Conservation (phyloP, 1,284 basidiomycete species). For the Fomitopsis pinicola region DNA sequence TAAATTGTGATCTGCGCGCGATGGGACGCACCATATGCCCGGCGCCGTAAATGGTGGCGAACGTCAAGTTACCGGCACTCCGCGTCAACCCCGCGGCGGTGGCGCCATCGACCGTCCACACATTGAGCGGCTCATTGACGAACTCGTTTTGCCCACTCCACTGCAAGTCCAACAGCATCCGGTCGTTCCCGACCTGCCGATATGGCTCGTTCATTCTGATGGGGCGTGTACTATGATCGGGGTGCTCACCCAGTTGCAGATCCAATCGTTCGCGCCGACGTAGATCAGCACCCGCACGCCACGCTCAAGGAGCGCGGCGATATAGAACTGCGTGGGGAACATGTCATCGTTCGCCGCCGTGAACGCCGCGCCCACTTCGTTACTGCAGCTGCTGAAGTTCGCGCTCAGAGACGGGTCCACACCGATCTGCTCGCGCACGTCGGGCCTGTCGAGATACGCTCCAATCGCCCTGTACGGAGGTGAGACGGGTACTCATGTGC, state of each 20-base stretch:
- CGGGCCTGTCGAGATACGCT: slow-evolving; percentile 51
- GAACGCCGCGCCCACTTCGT: slow-evolving; percentile 40
- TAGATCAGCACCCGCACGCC: slow-evolving; percentile 73
- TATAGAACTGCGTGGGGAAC: slow-evolving; percentile 48
- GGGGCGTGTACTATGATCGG: neutral
- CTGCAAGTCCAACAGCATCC: slow-evolving; percentile 54
- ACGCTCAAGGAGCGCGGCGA: slow-evolving; percentile 71
- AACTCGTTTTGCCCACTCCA: slow-evolving; percentile 59
- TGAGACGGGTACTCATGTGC: neutral
- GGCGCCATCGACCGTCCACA: slow-evolving; percentile 51
- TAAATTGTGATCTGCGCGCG: too few species aligned
- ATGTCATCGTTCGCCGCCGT: slow-evolving; percentile 32
- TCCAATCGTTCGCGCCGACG: slow-evolving; percentile 69
- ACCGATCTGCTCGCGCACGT: slow-evolving; percentile 52
- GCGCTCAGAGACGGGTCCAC: slow-evolving; percentile 43
- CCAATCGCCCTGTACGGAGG: slow-evolving; percentile 37
- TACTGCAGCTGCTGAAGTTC: slow-evolving; percentile 49
- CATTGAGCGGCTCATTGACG: slow-evolving; percentile 38
- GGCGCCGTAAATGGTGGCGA: slow-evolving; percentile 53
- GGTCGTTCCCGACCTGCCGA: slow-evolving; percentile 48
- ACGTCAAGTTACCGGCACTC: slow-evolving; percentile 55
- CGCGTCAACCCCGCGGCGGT: slow-evolving; percentile 52
- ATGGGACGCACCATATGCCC: slow-evolving; percentile 57
- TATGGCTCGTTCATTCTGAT: neutral
- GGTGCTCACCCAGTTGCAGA: slow-evolving; percentile 62